Evolutionary conservation across 2,329 filamentous ascomycete species (phyloP), one percentile per base, ranked within the genome.

Genomic region (Coniochaeta prunicola): DNA sequence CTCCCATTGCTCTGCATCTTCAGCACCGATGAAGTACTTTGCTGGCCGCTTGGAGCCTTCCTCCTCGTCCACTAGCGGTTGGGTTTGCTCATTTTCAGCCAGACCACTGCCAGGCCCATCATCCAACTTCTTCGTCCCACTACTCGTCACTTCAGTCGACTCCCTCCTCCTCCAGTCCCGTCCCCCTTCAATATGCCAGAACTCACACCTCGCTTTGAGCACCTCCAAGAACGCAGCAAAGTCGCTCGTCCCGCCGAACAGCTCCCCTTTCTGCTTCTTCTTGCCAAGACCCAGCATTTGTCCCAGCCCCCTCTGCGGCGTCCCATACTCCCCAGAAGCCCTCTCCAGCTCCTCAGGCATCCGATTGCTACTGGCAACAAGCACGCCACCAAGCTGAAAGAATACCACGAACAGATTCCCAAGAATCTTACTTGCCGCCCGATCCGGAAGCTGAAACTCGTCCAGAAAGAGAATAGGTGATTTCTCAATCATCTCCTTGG

Each of bases 301-400:
- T 33, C 73, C 74, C 58, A 84, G 70, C 2, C 78, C 81, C 57
- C 78, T 78, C 0, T 83, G 80, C 6, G 82, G 77, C 12, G 79
- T 74, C 67, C 89, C 91, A 61, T 89, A 83, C 26, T 87, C 80
- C 0, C 90, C 90, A 1, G 85, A 84, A 0, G 89, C 90, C 63
- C 90, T 91, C 53, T 84, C 87, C 56, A 94, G 71, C 67, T 92
- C 90, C 66, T 93, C 90, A 0, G 90, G 90, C 85, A 93, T 89
- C 8, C 90, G 83, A 69, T 94, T 94, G 4, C 88, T 91, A 0
- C 89, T 92, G 0, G 89, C 90, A 38, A 94, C 80, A 17, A 94
- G 75, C 0, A 94, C 90, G 8, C 90, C 90, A 0, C 90, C 90
- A 3, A 93, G 79, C 62, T 92, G 89, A 68, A 93, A 93, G 73